A percentile compares a stretch with the other conserved stretches of the same genome.
These are phyloP conservation scores for Aspergillus cristatus DNA, from an alignment of 495 filamentous ascomycete genomes.

Conservation along the genomic window DNA sequence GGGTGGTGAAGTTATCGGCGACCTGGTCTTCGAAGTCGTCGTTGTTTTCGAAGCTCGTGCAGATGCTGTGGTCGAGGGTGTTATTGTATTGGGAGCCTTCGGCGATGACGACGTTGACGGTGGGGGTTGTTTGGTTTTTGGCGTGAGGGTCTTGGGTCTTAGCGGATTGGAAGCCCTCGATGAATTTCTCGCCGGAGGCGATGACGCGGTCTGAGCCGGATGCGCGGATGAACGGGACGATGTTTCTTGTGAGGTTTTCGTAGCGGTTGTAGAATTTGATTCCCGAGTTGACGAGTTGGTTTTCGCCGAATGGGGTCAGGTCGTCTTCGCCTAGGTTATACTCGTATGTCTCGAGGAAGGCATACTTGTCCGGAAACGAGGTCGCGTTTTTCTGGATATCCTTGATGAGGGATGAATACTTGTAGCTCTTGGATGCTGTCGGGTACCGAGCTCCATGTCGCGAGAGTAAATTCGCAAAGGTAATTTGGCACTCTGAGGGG, in stretches of 20 bases:
- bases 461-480: slow-evolving; percentile 69
- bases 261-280: slow-evolving; percentile 66
- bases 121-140: slow-evolving; percentile 34
- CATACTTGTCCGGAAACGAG: slow-evolving; percentile 45
- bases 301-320: slow-evolving; percentile 61
- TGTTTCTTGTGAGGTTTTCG: slow-evolving; percentile 38
- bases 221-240: slow-evolving; percentile 61
- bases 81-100: slow-evolving; percentile 62
- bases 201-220: slow-evolving; percentile 64
- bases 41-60: slow-evolving; percentile 48
- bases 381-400: slow-evolving; percentile 50
- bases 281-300: slow-evolving; percentile 67
- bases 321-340: slow-evolving; percentile 69
- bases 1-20: slow-evolving; percentile 40
- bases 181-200: slow-evolving; percentile 62
- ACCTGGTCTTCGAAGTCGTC: slow-evolving; percentile 19
- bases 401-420: slow-evolving; percentile 47
- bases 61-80: slow-evolving; percentile 62
- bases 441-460: slow-evolving; percentile 81
- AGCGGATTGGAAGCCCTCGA: slow-evolving; percentile 57
- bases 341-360: slow-evolving; percentile 58
- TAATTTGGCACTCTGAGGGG: slow-evolving; percentile 57
- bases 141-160: slow-evolving; percentile 35
- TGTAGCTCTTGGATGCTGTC: slow-evolving; percentile 49
- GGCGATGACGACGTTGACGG: slow-evolving; percentile 52